Percentiles rank a stretch among this genome's conserved stretches.
Conservation (phyloP, 2,329 filamentous ascomycete genomes). For the Apiospora hydei region DNA sequence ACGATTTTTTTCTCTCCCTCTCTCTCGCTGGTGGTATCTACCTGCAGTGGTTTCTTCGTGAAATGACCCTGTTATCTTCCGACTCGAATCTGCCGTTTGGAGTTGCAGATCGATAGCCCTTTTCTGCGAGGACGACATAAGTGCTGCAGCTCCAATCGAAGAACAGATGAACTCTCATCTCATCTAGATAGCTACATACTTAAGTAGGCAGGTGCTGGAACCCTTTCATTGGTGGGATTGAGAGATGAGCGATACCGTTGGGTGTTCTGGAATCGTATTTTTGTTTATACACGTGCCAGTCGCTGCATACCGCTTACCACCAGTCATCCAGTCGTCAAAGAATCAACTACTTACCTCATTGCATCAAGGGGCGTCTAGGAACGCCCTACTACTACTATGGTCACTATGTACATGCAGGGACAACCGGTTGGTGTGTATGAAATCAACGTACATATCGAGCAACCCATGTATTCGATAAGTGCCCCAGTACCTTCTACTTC, state of each 20-base stretch:
- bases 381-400: neutral
- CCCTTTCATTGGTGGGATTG: neutral
- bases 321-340: neutral
- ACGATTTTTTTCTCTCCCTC: no score
- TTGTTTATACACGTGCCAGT: neutral
- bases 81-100: neutral
- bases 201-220: neutral
- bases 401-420: neutral
- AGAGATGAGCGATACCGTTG: neutral
- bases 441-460: no score
- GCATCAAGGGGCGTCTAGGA: neutral
- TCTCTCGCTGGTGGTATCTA: no score
- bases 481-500: neutral
- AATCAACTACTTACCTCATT: neutral
- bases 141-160: neutral
- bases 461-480: neutral
- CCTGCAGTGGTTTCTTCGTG: no score
- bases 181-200: no score
- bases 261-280: neutral
- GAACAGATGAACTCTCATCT: constrained; percentile 16
- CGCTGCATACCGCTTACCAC: neutral
- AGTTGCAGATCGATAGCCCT: neutral
- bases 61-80: neutral
- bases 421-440: neutral
- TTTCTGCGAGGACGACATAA: neutral